These are phyloP conservation scores for Blepharisma stoltei DNA, from an alignment of 73 alveolate genomes.

Conservation along the genomic window DNA sequence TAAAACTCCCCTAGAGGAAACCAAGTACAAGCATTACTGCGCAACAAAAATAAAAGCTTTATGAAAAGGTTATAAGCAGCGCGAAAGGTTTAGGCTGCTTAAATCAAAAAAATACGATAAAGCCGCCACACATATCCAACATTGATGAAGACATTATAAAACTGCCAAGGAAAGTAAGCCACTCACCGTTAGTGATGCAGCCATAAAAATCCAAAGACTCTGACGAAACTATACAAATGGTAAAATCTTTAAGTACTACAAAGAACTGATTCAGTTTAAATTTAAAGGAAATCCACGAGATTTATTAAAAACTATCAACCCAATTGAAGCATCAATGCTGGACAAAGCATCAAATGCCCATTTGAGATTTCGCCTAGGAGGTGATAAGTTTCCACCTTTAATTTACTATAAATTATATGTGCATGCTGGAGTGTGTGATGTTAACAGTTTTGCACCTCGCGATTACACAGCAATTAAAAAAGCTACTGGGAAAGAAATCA, in stretches of 20 bases:
- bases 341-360: slow-evolving; percentile 82
- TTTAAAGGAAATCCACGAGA: slow-evolving; percentile 81
- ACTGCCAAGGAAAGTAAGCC: slow-evolving; percentile 35
- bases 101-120: slow-evolving; percentile 59
- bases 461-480: slow-evolving; percentile 65
- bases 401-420: slow-evolving; percentile 83
- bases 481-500: slow-evolving; percentile 39
- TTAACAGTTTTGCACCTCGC: slow-evolving; percentile 88
- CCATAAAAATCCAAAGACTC: slow-evolving; percentile 58
- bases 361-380: slow-evolving; percentile 82
- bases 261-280: slow-evolving; percentile 64
- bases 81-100: slow-evolving; percentile 46
- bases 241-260: slow-evolving; percentile 76
- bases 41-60: slow-evolving; percentile 67
- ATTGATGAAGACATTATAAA: slow-evolving; percentile 67
- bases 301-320: slow-evolving; percentile 72
- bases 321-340: slow-evolving; percentile 73
- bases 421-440: slow-evolving; percentile 80
- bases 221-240: slow-evolving; percentile 82
- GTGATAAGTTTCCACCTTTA: slow-evolving; percentile 83
- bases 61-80: slow-evolving; percentile 50
- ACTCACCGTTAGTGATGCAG: slow-evolving; percentile 50
- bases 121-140: slow-evolving; percentile 70
- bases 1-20: slow-evolving; percentile 50
- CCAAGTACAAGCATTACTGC: slow-evolving; percentile 57